These are phyloP conservation scores for Chlamydomonas sphaeroides DNA, from an alignment of 139 green algal species.

Conservation along the genomic window DNA sequence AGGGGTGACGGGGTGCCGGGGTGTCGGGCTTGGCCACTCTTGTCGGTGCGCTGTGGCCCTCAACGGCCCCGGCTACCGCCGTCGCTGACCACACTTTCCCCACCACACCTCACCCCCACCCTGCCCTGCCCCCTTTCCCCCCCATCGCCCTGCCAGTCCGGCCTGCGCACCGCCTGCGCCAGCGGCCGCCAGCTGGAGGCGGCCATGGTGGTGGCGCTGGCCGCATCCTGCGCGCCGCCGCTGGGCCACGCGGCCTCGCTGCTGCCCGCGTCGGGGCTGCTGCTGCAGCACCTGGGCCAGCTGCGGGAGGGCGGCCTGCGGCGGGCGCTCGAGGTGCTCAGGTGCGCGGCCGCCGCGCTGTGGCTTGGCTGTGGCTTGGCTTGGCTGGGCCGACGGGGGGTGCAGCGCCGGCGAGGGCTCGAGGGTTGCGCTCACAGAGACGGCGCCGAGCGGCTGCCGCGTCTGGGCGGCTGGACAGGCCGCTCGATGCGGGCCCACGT, in stretches of 20 bases:
- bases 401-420: no score
- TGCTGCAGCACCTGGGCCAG: neutral
- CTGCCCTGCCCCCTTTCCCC: neutral
- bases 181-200: slow-evolving; percentile 1
- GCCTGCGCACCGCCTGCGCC: neutral
- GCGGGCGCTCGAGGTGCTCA: neutral
- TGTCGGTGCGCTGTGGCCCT: no score
- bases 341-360: neutral
- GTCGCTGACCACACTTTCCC: neutral
- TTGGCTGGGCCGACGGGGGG: neutral
- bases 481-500: no score
- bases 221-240: neutral
- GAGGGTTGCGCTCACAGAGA: no score
- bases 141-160: no score
- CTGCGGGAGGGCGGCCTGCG: neutral
- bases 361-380: neutral
- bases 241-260: slow-evolving; percentile 12
- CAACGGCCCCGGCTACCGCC: no score
- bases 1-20: no score
- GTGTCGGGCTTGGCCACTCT: no score
- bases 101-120: neutral
- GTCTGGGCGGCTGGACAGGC: no score
- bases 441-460: no score
- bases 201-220: slow-evolving; percentile 5
- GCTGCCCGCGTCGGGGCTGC: neutral